phyloP scores from a whole-genome alignment of 2,329 filamentous ascomycete species.

The Arthroderma sp. region DNA sequence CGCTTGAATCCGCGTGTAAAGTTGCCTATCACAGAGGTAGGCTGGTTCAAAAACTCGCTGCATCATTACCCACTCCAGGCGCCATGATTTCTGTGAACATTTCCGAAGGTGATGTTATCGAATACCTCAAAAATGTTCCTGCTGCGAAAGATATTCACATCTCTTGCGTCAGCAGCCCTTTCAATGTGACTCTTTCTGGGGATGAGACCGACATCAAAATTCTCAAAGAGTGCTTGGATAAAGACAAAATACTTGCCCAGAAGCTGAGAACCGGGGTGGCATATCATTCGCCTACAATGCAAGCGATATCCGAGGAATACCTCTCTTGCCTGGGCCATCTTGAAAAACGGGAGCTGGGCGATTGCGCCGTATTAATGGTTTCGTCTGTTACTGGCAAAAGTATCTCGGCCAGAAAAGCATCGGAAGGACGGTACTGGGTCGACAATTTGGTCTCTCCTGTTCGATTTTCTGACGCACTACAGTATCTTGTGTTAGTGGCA shows the following conservation, averaged over 20 bases:
- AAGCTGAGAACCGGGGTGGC: not conserved
- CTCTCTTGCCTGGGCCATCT: not conserved
- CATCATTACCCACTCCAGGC: not conserved
- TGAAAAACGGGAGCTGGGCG: not conserved
- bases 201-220: constrained; percentile 1
- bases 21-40: constrained; percentile 11
- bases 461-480: constrained; percentile 1
- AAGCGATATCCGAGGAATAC: not conserved
- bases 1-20: constrained; percentile 4
- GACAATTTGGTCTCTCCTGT: constrained; percentile 11
- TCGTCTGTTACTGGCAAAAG: constrained; percentile 7
- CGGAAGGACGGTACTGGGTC: constrained; percentile 4
- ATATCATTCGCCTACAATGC: constrained; percentile 10
- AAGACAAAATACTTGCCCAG: not conserved
- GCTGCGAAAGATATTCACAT: not conserved
- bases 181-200: constrained; percentile 10
- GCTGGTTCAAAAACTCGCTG: not conserved
- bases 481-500: not conserved
- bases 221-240: not conserved
- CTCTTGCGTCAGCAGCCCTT: constrained; percentile 10
- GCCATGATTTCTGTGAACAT: constrained; percentile 9
- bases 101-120: not conserved
- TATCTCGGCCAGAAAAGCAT: not conserved
- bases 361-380: not conserved
- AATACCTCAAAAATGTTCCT: not conserved